Base-by-base conservation (phyloP, 805 yeast species). In the Metschnikowia gelsemii region DNA sequence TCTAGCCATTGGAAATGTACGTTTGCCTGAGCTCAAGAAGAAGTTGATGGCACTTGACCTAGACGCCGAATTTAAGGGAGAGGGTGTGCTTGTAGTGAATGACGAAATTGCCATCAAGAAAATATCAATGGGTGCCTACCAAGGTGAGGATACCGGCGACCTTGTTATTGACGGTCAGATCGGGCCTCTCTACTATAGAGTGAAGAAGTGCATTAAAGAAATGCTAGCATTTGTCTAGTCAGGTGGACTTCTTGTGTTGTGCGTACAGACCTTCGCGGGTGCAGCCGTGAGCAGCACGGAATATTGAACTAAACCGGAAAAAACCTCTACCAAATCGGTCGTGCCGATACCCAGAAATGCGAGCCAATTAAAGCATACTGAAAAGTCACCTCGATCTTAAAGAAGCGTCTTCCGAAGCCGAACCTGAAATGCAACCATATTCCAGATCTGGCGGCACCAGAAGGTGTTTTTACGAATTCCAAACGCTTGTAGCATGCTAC, bases 21-120 rank as follows among this genome's bases (percentile, higher is more conserved):
- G 85, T 46, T 68, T 93, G 19, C 85, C 93, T 0, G 96, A 89
- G 49, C 68, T 93, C 37, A 82, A 86, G 54, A 78, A 78, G 51
- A 76, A 73, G 44, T 68, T 93, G 26, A 64, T 71, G 22, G 66
- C 72, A 4, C 62, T 66, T 41, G 84, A 87, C 35, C 78, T 84
- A 54, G 71, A 68, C 38, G 96, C 95, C 0, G 96, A 90, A 56
- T 88, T 91, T 60, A 80, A 84, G 61, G 95, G 96, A 40, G 96
- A 89, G 60, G 98, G 98, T 59, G 81, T 89, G 0, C 67, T 93
- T 28, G 95, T 90, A 11, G 84, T 95, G 32, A 90, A 90, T 56
- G 84, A 84, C 42, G 69, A 69, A 38, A 76, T 93, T 13, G 82
- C 87, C 1, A 79, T 93, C 7, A 69, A 87, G 40, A 91, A 91